These are phyloP conservation scores for Colletotrichum sp. DNA, from an alignment of 2,329 filamentous ascomycete species.

Conservation along the genomic window DNA sequence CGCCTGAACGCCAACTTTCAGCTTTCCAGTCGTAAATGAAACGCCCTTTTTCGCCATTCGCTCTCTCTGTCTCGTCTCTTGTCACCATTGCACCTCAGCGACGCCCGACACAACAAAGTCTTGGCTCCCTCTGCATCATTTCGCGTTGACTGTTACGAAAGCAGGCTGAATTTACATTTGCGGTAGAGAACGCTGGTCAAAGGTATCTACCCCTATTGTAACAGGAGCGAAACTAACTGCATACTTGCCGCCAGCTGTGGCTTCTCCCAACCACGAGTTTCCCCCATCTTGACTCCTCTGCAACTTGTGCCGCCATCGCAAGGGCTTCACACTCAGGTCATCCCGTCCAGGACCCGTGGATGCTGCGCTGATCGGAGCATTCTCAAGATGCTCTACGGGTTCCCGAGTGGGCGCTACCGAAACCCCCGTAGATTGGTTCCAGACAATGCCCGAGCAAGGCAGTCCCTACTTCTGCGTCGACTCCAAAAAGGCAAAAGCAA, in stretches of 20 bases:
- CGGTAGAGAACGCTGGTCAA: not conserved
- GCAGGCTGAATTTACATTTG: not conserved
- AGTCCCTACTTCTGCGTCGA: not conserved
- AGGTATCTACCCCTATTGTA: not conserved
- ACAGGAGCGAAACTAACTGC: not conserved
- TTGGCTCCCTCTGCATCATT: not conserved
- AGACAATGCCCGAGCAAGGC: not conserved
- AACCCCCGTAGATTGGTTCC: not conserved
- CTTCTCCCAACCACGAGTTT: not conserved
- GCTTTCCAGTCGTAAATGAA: conserved; percentile 18
- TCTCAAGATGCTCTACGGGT: not conserved
- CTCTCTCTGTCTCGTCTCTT: not conserved
- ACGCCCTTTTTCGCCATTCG: conserved; percentile 12
- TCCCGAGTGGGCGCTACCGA: not conserved
- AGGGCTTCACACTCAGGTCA: not conserved
- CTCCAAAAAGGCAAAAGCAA: not conserved
- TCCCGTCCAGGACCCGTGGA: not conserved
- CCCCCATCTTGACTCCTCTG: not conserved
- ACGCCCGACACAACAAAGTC: not conserved
- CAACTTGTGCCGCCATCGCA: not conserved
- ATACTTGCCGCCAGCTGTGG: not conserved
- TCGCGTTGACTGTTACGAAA: not conserved
- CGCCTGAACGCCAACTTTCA: conserved; percentile 20
- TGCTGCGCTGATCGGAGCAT: not conserved
- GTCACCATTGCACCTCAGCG: not conserved